Base-by-base conservation (phyloP, 208 protist genomes). In the Leishmania guyanensis region DNA sequence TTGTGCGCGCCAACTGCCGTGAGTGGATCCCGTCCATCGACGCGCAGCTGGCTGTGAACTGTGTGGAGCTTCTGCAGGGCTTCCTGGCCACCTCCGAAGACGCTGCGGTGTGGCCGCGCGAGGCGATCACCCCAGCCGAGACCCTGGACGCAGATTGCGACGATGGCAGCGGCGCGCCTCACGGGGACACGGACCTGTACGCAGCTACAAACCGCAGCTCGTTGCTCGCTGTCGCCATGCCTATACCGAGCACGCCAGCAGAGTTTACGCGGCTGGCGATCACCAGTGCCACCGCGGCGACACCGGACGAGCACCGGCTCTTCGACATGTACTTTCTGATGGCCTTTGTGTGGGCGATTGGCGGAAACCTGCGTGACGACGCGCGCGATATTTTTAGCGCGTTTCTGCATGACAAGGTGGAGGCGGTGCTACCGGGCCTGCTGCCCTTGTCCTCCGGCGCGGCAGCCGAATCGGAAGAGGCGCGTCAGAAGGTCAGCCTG, bases 271-370 rank as follows among this genome's bases (percentile, higher is more conserved):
- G 89, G 12, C 93, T 88, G 20, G 58, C 75, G 26, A 96, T 97
- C 78, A 95, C 86, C 12, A 81, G 79, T 68, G 66, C 89, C 68
- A 86, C 86, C 22, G 93, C 88, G 2, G 50, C 68, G 29, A 51
- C 70, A 36, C 77, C 82, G 72, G 88, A 97, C 75, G 88, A 93
- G 48, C 81, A 88, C 50, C 84, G 92, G 9, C 83, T 98, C 69
- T 94, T 98, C 77, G 95, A 98, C 78, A 96, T 96, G 89, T 96
- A 97, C 85, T 99, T 99, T 84, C 75, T 99, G 8, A 99, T 99
- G 92, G 86, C 97, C 2, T 94, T 99, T 78, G 92, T 99, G 70
- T 99, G 99, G 99, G 90, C 97, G 12, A 78, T 99, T 39, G 99
- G 99, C 68, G 97, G 93, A 62, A 98, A 98, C 87, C 75, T 99